These are phyloP conservation scores for Scytalidium sp. DNA, from an alignment of 2,329 filamentous ascomycete species.

Conservation along the genomic window DNA sequence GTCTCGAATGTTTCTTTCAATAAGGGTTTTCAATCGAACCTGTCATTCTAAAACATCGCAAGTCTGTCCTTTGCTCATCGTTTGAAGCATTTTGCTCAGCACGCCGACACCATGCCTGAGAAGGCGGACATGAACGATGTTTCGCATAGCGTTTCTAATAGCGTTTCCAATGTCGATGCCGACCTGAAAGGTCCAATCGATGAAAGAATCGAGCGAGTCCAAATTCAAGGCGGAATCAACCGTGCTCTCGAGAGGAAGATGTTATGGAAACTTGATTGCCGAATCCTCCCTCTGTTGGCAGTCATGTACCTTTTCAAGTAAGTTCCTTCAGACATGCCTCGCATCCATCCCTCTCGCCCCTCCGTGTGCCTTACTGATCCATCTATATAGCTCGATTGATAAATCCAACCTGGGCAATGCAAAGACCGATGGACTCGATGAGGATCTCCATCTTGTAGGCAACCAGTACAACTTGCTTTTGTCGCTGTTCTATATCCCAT, in stretches of 20 bases:
- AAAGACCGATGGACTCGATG: slow-evolving; percentile 38
- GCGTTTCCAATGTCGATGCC: neutral
- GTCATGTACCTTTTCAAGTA: slow-evolving; percentile 41
- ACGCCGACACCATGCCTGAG: no score
- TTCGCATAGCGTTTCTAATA: neutral
- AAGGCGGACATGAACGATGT: no score
- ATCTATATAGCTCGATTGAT: slow-evolving; percentile 20
- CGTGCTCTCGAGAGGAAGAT: slow-evolving; percentile 18
- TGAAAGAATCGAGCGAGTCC: neutral
- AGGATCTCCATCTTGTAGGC: slow-evolving; percentile 36
- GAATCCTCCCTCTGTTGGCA: slow-evolving; percentile 38
- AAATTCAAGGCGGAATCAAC: slow-evolving; percentile 8
- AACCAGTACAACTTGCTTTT: slow-evolving; percentile 59
- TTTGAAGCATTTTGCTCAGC: no score
- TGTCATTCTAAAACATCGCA: no score
- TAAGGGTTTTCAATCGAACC: no score
- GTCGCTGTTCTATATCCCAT: slow-evolving; percentile 60
- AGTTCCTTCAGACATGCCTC: slow-evolving; percentile 14
- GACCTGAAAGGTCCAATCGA: neutral
- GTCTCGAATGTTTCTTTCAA: no score
- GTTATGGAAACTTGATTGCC: slow-evolving; percentile 40
- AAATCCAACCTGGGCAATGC: slow-evolving; percentile 39
- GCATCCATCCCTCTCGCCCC: neutral
- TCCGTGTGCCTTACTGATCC: neutral
- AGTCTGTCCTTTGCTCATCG: no score